Base-by-base conservation (phyloP, 306 rosid species). In the Astragalus membranaceus region DNA sequence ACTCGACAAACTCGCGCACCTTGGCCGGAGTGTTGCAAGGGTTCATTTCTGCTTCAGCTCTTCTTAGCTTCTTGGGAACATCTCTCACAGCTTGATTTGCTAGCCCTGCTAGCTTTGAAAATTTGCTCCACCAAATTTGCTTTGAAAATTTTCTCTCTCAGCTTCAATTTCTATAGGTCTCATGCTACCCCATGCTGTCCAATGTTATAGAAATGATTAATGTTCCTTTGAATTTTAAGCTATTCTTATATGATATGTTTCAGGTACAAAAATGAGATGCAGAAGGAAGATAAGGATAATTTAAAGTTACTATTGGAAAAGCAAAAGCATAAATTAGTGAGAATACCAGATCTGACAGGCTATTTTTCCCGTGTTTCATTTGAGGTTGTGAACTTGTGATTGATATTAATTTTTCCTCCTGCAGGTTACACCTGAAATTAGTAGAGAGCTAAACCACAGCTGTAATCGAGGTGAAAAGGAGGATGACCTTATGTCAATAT, bases 391-490 rank as follows among this genome's bases (percentile, higher is more conserved):
- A n/a, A n/a, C n/a, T n/a, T n/a, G n/a, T 67, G 36, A 63, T 48
- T 80, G 14, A 64, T 64, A 20, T 59, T 32, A 14, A 2, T 62
- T 49, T 35, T 26, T 43, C 20, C 8, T 67, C 23, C 72, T 84
- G 60, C 80, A 94, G 98, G 92, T 94, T 81, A 88, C 97, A 35
- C 98, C 92, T 51, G 97, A 90, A 90, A 88, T 94, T 64, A 58
- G 55, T 66, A 83, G 87, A 73, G 97, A 94, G 85, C 85, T 90
- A 60, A 63, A 80, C 73, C 78, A 81, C 78, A 87, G 98, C 75
- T 95, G 88, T 81, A 88, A 81, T 73, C 87, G 97, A 54, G 97
- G 98, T 56, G 96, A 94, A 85, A 90, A 87, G 89, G 96, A 79
- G 82, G 96, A 84, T 37, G 86, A 85, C 68, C 75, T 68, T 29